Percentiles rank a stretch among this genome's conserved stretches.
These are phyloP conservation scores for Myxozyma neotropica DNA, from an alignment of 805 yeast species.

Conservation along the genomic window DNA sequence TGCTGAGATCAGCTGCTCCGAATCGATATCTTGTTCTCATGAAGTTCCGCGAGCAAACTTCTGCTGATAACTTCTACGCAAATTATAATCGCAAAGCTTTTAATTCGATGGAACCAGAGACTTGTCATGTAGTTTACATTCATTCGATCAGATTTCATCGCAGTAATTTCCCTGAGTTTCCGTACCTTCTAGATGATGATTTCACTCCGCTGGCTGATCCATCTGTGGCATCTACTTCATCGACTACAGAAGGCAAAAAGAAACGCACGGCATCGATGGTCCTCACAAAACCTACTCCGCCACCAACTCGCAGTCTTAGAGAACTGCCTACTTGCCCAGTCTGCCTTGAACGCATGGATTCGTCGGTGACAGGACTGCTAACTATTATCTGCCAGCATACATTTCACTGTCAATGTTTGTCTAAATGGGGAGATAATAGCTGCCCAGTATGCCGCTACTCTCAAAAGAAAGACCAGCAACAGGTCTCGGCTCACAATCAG, in stretches of 20 bases:
- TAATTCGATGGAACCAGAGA: constrained; percentile 86
- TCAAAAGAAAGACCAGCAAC: constrained; percentile 41
- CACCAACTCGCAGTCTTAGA: constrained; percentile 41
- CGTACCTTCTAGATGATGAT: constrained; percentile 73
- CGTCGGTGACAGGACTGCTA: constrained; percentile 73
- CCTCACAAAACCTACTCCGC: constrained; percentile 33
- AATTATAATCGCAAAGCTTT: constrained; percentile 72
- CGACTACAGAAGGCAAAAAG: constrained; percentile 5
- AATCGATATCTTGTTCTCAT: constrained; percentile 75
- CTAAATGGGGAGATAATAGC: constrained; percentile 77
- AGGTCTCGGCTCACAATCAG: constrained; percentile 9
- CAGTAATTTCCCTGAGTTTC: constrained; percentile 50
- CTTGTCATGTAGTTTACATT: constrained; percentile 76
- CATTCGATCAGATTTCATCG: constrained; percentile 54
- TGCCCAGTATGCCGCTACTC: constrained; percentile 92
- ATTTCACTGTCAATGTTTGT: constrained; percentile 83
- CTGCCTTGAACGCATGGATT: constrained; percentile 85
- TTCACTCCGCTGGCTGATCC: constrained; percentile 50
- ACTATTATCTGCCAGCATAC: constrained; percentile 94
- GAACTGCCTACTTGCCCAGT: constrained; percentile 94
- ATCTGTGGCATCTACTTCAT: background rate
- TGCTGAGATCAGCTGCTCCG: constrained; percentile 65
- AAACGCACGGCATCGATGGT: constrained; percentile 18
- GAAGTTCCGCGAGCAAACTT: constrained; percentile 61
- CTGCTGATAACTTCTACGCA: constrained; percentile 66